Evolutionary conservation across 768 basidiomycete genomes (phyloP).

Genomic region (Rhizopogon vulgaris): DNA sequence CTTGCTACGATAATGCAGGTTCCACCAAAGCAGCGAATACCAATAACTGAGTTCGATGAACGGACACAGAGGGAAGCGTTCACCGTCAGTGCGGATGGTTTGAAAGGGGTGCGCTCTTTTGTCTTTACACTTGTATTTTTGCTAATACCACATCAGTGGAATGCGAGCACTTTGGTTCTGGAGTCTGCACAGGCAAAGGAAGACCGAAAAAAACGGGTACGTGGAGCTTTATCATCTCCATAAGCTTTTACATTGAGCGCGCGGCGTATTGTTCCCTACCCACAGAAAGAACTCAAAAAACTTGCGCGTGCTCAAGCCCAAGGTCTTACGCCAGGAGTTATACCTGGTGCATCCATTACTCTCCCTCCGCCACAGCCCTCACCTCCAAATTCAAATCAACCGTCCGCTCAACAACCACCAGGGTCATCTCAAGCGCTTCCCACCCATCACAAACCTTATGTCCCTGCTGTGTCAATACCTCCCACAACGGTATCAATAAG

Average conservation of each 20-base stretch:
- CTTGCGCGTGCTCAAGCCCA: slow-evolving; percentile 52
- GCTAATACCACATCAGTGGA: slow-evolving; percentile 47
- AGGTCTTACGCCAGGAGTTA: slow-evolving; percentile 15
- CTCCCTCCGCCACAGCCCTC: slow-evolving; percentile 30
- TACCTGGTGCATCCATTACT: slow-evolving; percentile 17
- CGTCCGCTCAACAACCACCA: slow-evolving; percentile 20
- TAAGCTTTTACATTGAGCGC: slow-evolving; percentile 8
- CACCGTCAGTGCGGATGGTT: slow-evolving; percentile 61
- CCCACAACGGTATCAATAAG: slow-evolving; percentile 22
- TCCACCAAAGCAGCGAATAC: slow-evolving; percentile 65
- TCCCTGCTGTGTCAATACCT: slow-evolving; percentile 27
- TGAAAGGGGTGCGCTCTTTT: slow-evolving; percentile 57
- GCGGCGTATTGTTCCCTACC: background rate
- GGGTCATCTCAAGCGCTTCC: slow-evolving; percentile 5
- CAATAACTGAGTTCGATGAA: slow-evolving; percentile 56
- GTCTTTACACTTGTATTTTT: slow-evolving; percentile 8
- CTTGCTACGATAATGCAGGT: slow-evolving; percentile 57
- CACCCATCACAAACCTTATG: slow-evolving; percentile 21
- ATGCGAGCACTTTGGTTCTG: slow-evolving; percentile 49
- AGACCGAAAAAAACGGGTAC: slow-evolving; percentile 70
- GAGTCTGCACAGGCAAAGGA: slow-evolving; percentile 73
- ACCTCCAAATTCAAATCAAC: slow-evolving; percentile 17
- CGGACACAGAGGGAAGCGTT: slow-evolving; percentile 71
- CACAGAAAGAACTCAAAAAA: slow-evolving; percentile 67
- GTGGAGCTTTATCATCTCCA: slow-evolving; percentile 22